Conservation (phyloP, 192 early-diverging fungal genomes). For the Podila minutissima region DNA sequence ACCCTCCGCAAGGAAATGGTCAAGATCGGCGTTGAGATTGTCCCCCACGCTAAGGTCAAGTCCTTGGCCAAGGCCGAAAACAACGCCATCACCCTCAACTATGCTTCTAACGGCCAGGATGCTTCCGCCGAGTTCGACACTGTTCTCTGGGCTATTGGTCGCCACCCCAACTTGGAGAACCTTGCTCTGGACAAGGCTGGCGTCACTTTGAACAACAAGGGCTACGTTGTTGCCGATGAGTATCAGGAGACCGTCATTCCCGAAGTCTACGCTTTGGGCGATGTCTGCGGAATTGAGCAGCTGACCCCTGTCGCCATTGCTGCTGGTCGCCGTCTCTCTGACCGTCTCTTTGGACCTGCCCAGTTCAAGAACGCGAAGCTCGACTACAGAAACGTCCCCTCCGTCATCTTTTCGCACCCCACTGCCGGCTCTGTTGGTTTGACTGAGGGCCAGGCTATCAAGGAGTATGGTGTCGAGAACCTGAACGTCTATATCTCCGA, state of each 20-base stretch:
- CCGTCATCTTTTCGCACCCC: constrained; percentile 96
- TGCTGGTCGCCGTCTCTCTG: constrained; percentile 88
- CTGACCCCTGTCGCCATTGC: constrained; percentile 98
- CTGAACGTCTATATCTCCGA: constrained; percentile 88
- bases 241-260: constrained; percentile 82
- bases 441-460: constrained; percentile 82
- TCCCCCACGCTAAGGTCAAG: constrained; percentile 68
- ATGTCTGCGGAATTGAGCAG: constrained; percentile 91
- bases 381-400: constrained; percentile 94
- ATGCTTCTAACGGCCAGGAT: constrained; percentile 51
- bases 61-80: constrained; percentile 67
- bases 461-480: constrained; percentile 77
- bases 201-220: constrained; percentile 70
- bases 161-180: constrained; percentile 76
- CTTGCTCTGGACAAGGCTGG: constrained; percentile 75
- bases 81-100: constrained; percentile 61
- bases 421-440: constrained; percentile 90
- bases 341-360: constrained; percentile 90
- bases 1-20: constrained; percentile 81
- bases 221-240: constrained; percentile 85
- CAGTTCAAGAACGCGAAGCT: constrained; percentile 80
- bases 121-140: constrained; percentile 76
- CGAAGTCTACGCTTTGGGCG: constrained; percentile 91
- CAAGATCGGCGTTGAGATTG: constrained; percentile 84
- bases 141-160: constrained; percentile 93